Conservation (phyloP, 169 alveolate species). For the Cryptosporidium canis region DNA sequence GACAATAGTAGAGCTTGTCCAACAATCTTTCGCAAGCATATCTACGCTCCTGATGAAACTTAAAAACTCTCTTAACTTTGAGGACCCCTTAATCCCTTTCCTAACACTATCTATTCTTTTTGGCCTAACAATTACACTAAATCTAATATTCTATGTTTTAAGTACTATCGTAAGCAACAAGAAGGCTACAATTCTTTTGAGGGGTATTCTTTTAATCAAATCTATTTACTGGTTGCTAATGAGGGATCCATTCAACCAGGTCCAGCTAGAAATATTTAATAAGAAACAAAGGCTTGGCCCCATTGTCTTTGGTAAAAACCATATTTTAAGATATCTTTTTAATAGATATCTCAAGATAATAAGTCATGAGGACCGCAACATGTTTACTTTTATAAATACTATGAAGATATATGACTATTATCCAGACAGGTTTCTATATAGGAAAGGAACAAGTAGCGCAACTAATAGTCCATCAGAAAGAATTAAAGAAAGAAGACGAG, state of each 20-base stretch:
- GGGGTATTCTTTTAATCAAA: neutral
- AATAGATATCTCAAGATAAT: constrained; percentile 21
- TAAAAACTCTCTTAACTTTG: constrained; percentile 57
- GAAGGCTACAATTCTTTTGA: neutral
- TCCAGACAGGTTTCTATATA: constrained; percentile 42
- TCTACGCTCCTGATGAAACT: constrained; percentile 23
- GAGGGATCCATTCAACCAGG: constrained; percentile 42
- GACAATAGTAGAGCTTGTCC: constrained; percentile 37
- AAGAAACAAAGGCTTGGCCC: constrained; percentile 2
- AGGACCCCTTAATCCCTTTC: constrained; percentile 48
- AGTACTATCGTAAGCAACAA: neutral
- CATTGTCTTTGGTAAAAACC: neutral
- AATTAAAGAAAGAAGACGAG: neutral
- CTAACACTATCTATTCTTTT: neutral
- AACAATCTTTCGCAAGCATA: constrained; percentile 31
- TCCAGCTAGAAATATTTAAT: constrained; percentile 46
- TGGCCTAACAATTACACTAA: neutral
- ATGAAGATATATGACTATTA: constrained; percentile 32
- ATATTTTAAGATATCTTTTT: neutral
- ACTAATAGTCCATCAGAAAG: neutral
- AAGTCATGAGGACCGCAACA: constrained; percentile 14
- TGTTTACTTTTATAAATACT: neutral
- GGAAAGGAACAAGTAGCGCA: neutral
- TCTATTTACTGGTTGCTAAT: neutral
- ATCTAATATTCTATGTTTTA: neutral